Conservation (phyloP, 2,329 filamentous ascomycete species). For the Fusarium tricinctum region DNA sequence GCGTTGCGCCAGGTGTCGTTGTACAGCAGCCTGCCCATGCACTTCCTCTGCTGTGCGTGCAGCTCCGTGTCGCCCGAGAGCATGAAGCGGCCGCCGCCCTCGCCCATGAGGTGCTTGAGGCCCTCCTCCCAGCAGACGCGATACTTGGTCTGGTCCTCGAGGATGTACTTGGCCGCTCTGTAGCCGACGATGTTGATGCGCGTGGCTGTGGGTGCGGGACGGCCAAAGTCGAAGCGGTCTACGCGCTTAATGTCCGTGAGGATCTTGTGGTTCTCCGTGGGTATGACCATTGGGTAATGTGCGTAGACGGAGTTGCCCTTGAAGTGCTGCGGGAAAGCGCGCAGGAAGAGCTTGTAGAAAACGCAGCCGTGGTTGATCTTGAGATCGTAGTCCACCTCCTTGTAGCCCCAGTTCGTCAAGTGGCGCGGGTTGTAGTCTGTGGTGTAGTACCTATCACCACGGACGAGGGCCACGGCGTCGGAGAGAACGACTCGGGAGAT, state of each 20-base stretch:
- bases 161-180: slow-evolving; percentile 71
- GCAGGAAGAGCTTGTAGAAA: slow-evolving; percentile 86
- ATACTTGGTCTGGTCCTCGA: slow-evolving; percentile 73
- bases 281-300: slow-evolving; percentile 80
- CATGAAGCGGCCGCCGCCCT: slow-evolving; percentile 68
- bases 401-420: slow-evolving; percentile 88
- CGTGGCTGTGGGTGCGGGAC: slow-evolving; percentile 66
- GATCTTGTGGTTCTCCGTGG: slow-evolving; percentile 79
- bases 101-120: slow-evolving; percentile 73
- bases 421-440: slow-evolving; percentile 80
- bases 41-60: slow-evolving; percentile 65
- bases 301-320: slow-evolving; percentile 83
- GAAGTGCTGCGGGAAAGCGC: slow-evolving; percentile 86
- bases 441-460: slow-evolving; percentile 84
- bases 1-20: slow-evolving; percentile 72
- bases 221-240: slow-evolving; percentile 77
- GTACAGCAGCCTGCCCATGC: slow-evolving; percentile 71
- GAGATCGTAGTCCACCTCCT: slow-evolving; percentile 79
- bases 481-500: slow-evolving; percentile 82
- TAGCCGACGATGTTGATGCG: slow-evolving; percentile 72
- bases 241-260: slow-evolving; percentile 76
- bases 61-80: slow-evolving; percentile 65
- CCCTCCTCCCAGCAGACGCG: slow-evolving; percentile 74
- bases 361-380: slow-evolving; percentile 84
- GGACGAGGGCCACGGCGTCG: slow-evolving; percentile 82